phyloP scores from a whole-genome alignment of 164 flowering plant species.

The Berberis thunbergii region DNA sequence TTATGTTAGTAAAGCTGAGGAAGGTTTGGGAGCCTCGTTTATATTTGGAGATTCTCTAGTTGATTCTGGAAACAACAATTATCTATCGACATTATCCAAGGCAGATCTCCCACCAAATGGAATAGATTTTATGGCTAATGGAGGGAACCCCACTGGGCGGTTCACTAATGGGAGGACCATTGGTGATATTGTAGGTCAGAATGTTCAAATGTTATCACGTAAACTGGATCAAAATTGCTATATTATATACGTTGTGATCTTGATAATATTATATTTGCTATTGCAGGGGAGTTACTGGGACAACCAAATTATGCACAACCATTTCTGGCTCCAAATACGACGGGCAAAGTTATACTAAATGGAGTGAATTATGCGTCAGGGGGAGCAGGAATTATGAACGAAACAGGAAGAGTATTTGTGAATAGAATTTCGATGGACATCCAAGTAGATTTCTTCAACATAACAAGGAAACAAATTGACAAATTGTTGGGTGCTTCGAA shows the following conservation, averaged over 20 bases:
- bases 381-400: slow-evolving; percentile 89
- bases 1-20: slow-evolving; percentile 17
- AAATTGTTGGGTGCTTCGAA: slow-evolving; percentile 46
- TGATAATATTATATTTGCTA: neutral
- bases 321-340: slow-evolving; percentile 46
- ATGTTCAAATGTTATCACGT: neutral
- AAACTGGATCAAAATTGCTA: no score
- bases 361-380: slow-evolving; percentile 93
- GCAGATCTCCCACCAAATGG: slow-evolving; percentile 69
- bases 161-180: slow-evolving; percentile 77
- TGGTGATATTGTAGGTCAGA: slow-evolving; percentile 55
- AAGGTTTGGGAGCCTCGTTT: slow-evolving; percentile 50
- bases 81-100: slow-evolving; percentile 52
- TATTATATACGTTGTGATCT: no score
- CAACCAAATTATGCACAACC: slow-evolving; percentile 57
- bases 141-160: slow-evolving; percentile 60
- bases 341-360: slow-evolving; percentile 41
- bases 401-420: slow-evolving; percentile 73
- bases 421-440: slow-evolving; percentile 33
- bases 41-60: slow-evolving; percentile 73
- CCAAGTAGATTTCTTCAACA: slow-evolving; percentile 2
- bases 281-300: slow-evolving; percentile 65
- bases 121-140: slow-evolving; percentile 40
- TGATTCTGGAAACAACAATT: slow-evolving; percentile 86
- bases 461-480: slow-evolving; percentile 33